Evolutionary conservation across 2,329 filamentous ascomycete species (phyloP), one percentile per base, ranked within the genome.

Genomic region (Fusarium sp.): DNA sequence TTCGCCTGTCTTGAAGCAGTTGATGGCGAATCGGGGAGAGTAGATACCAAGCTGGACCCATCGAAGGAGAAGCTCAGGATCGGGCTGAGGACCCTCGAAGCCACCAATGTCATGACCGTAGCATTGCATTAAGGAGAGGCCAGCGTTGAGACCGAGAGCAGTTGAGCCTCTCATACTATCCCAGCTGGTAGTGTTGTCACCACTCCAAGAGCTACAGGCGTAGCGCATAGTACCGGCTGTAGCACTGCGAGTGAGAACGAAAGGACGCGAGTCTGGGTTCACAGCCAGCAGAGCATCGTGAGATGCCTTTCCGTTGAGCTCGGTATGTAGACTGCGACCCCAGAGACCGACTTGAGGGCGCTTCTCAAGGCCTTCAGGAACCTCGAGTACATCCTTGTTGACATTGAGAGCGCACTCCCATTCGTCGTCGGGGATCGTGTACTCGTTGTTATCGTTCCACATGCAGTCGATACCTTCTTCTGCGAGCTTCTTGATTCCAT

Each of bases 361-460:
- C 2, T 76, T 70, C 20, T 81, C 77, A 44, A 80, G 79, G 3
- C 79, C 80, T 0, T 80, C 77, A 0, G 82, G 81, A 3, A 84
- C 73, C 0, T 79, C 15, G 5, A 66, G 71, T 4, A 85, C 78
- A 4, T 81, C 81, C 11, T 68, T 2, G 75, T 70, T 35, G 67
- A 66, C 57, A 4, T 89, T 85, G 0, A 93, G 82, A 0, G 88
- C 87, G 56, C 90, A 87, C 62, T 88, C 81, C 91, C 91, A 93
- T 29, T 87, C 83, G 65, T 94, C 92, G 67, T 88, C 84, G 0
- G 89, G 86, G 5, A 92, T 85, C 1, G 89, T 90, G 78, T 93
- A 94, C 79, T 94, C 92, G 72, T 93, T 94, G 80, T 94, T 94
- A 78, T 94, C 92, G 72, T 94, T 94, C 92, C 92, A 94, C 82